Evolutionary conservation across 176 grass and related monocot species (phyloP).

Genomic region (Pharus latifolius): DNA sequence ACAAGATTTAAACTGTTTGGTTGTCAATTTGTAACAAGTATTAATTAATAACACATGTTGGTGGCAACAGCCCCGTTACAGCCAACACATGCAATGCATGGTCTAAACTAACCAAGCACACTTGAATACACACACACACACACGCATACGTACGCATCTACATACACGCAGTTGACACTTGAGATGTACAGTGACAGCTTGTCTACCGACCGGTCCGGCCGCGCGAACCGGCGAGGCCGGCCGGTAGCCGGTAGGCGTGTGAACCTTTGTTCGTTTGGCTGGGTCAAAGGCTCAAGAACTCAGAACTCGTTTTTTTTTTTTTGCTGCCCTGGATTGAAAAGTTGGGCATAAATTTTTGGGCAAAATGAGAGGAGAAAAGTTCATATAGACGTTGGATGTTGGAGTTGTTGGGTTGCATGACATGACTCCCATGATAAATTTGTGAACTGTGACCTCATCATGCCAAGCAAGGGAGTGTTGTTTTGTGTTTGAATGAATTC

Average conservation of each 20-base stretch:
- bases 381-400: conserved; percentile 7
- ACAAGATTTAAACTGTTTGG: conserved; percentile 13
- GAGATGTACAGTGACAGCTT: not conserved
- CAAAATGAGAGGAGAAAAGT: not conserved
- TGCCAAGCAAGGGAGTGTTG: too few relatives aligned
- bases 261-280: not conserved
- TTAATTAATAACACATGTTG: not conserved
- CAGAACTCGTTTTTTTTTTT: conserved; percentile 15
- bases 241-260: not conserved
- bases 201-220: not conserved
- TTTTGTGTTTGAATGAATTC: too few relatives aligned
- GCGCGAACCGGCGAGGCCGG: not conserved
- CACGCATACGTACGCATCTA: too few relatives aligned
- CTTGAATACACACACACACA: not conserved
- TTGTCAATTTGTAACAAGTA: conserved; percentile 3
- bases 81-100: conserved; percentile 27
- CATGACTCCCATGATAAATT: conserved; percentile 2
- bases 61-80: conserved; percentile 13
- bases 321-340: not conserved
- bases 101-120: conserved; percentile 19
- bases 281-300: not conserved
- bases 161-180: too few relatives aligned
- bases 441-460: conserved; percentile 17
- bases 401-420: conserved; percentile 26
- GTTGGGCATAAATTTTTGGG: conserved; percentile 7